Percentiles rank a stretch among this genome's conserved stretches.
phyloP scores from a whole-genome alignment of 2,329 filamentous ascomycete species.

The Cercospora zeina region DNA sequence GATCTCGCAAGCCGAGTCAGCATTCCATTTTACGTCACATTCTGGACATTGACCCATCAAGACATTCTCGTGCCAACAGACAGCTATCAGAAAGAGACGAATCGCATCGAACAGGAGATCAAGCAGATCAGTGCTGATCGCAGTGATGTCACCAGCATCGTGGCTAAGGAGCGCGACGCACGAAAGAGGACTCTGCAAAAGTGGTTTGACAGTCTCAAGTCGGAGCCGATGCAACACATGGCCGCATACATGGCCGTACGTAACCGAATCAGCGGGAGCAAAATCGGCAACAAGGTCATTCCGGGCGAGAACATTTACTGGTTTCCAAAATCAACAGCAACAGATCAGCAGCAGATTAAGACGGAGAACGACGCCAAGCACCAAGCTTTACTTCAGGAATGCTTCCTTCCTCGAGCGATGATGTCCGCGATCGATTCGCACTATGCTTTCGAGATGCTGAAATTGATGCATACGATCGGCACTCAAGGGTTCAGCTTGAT shows the following conservation, averaged over 20 bases:
- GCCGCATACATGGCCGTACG: constrained; percentile 67
- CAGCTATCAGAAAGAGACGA: constrained; percentile 76
- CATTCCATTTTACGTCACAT: constrained; percentile 80
- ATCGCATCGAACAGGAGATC: constrained; percentile 66
- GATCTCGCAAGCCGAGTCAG: constrained; percentile 70
- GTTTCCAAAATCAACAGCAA: constrained; percentile 57
- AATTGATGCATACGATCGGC: constrained; percentile 80
- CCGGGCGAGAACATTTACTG: constrained; percentile 51
- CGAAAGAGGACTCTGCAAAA: constrained; percentile 69
- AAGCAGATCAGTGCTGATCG: constrained; percentile 69
- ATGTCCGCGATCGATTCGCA: constrained; percentile 85
- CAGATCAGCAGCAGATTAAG: constrained; percentile 21
- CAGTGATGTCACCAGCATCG: constrained; percentile 68
- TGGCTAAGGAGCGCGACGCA: constrained; percentile 65
- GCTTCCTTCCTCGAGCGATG: constrained; percentile 82
- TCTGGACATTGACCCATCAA: constrained; percentile 85
- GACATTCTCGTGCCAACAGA: constrained; percentile 76
- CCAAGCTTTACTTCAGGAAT: constrained; percentile 80
- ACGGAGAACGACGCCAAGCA: constrained; percentile 62
- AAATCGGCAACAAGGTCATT: constrained; percentile 57
- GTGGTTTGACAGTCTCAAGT: constrained; percentile 67
- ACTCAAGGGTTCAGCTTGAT: constrained; percentile 85
- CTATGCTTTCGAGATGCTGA: constrained; percentile 82
- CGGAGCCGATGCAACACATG: constrained; percentile 71
- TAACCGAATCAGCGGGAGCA: constrained; percentile 67